phyloP scores from a whole-genome alignment of 1,139 yeast species.

The Starmera stellimalicola region DNA sequence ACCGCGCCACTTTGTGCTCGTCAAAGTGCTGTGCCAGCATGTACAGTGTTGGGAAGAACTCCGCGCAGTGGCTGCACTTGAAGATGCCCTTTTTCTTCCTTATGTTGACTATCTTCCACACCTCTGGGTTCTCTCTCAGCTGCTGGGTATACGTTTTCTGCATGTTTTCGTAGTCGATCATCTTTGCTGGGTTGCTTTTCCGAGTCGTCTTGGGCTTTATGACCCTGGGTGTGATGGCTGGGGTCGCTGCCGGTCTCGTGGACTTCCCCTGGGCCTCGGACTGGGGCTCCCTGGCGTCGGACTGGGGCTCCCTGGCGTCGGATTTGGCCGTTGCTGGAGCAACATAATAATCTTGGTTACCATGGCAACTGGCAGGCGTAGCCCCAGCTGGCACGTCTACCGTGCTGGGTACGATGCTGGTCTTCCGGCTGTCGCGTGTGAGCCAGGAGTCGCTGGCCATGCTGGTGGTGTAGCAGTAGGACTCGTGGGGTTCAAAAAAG shows the following conservation, averaged over 20 bases:
- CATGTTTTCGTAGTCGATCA: conserved; percentile 1
- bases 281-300: no score
- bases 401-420: no score
- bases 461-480: no score
- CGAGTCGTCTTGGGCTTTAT: background rate
- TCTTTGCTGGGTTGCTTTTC: background rate
- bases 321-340: no score
- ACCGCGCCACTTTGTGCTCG: conserved; percentile 29
- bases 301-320: no score
- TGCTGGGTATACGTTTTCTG: conserved; percentile 7
- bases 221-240: background rate
- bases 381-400: no score
- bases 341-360: background rate
- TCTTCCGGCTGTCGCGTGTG: no score
- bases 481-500: no score
- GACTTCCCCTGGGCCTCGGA: background rate
- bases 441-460: no score
- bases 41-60: conserved; percentile 29
- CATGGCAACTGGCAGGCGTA: background rate
- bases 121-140: conserved; percentile 4
- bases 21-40: conserved; percentile 41
- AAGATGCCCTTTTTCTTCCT: conserved; percentile 39
- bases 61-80: conserved; percentile 42
- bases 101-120: conserved; percentile 18
- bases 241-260: background rate